phyloP scores from a whole-genome alignment of 441 rosid genomes.

The Mallotus repandus region DNA sequence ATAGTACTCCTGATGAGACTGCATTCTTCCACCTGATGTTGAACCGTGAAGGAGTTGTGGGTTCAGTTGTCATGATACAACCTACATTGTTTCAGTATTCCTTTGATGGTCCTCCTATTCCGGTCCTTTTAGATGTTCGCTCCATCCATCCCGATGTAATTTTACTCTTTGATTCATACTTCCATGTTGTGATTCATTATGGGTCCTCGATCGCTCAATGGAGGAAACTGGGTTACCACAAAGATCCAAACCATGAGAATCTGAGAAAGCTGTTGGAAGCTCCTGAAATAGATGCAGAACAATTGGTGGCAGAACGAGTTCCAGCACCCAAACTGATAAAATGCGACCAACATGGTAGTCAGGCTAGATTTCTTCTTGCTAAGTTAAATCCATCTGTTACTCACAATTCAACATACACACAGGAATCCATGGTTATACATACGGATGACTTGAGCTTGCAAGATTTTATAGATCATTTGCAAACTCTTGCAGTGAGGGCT shows the following conservation, averaged over 20 bases:
- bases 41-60: conserved; percentile 87
- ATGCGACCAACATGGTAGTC: conserved; percentile 91
- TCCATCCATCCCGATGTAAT: conserved; percentile 74
- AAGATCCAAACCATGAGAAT: conserved; percentile 78
- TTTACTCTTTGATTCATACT: conserved; percentile 86
- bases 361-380: conserved; percentile 93
- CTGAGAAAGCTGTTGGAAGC: conserved; percentile 82
- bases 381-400: conserved; percentile 81
- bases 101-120: conserved; percentile 88
- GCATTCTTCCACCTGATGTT: conserved; percentile 81
- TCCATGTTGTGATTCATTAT: conserved; percentile 75
- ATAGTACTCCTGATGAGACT: conserved; percentile 84
- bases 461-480: conserved; percentile 77
- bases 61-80: conserved; percentile 89
- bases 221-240: conserved; percentile 78
- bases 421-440: conserved; percentile 69
- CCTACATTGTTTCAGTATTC: conserved; percentile 87
- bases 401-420: conserved; percentile 56
- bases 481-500: conserved; percentile 65
- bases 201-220: conserved; percentile 90
- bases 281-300: conserved; percentile 67
- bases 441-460: conserved; percentile 87
- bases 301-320: conserved; percentile 61
- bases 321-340: conserved; percentile 74
- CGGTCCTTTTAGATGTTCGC: conserved; percentile 82